Evolutionary conservation across 2,329 filamentous ascomycete species (phyloP), one percentile per base, ranked within the genome.

Genomic region (Hypoxylon sp.): DNA sequence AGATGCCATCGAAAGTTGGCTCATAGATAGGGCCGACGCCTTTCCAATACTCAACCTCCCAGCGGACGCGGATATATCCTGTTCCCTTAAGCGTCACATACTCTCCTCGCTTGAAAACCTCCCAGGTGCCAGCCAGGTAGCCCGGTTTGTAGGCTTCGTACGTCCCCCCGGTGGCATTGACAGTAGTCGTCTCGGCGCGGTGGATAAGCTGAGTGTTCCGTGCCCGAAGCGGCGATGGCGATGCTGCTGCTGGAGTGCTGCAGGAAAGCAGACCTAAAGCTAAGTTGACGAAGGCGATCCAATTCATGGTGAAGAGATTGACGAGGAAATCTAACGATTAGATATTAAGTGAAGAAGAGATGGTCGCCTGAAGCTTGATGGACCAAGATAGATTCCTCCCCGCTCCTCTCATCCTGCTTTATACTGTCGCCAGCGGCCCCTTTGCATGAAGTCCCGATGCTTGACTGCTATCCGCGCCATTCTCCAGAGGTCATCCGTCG

Each of bases 1-100:
- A 30, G 17, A 51, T 19, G 34, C 21, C 21, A 48, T 43, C 49
- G 46, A 45, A 53, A 34, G 48, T 51, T 3, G 46, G 48, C 50
- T 45, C 36, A 34, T 41, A 48, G 5, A 60, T 60, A 1, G 49
- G 41, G 17, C 36, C 45, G 11, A 59, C 59, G 4, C 34, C 41
- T 32, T 62, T 28, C 60, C 60, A 63, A 14, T 63, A 63, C 46
- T 63, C 51, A n/a, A 63, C 51, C 36, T 63, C 60, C 60, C 60
- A 63, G 28, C 60, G 60, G 13, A 63, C 41, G 9, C 52, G 60
- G 51, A 63, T 48, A 23, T 63, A 63, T 9, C 60, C 60, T 6
- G 50, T 63, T 19, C 60, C 60, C 14, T 28, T 10, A 19, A 63
- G 60, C 2, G 38, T 28, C 21, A 63, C 60, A 25, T 38, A 62